phyloP scores from a whole-genome alignment of 768 basidiomycete species.

The Hypsizygus marmoreus region DNA sequence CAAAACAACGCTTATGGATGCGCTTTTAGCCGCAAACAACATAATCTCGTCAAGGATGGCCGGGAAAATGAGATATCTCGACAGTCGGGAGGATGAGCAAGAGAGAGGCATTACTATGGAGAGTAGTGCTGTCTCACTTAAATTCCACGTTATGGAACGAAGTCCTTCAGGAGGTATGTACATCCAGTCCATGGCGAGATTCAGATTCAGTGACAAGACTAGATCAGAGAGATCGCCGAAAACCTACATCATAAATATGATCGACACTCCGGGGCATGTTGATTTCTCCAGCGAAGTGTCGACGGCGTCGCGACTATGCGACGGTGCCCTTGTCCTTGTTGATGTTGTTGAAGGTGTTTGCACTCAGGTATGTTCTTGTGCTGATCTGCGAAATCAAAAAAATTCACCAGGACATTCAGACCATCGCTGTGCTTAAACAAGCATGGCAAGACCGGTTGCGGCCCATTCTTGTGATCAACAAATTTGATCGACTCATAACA shows the following conservation, averaged over 20 bases:
- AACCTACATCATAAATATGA: conserved; percentile 90
- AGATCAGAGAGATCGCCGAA: conserved; percentile 55
- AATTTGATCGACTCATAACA: conserved; percentile 90
- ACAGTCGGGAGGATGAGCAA: conserved; percentile 96
- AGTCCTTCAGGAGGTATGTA: conserved; percentile 57
- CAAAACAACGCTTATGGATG: conserved; percentile 95
- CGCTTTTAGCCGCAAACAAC: conserved; percentile 93
- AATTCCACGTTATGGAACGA: conserved; percentile 78
- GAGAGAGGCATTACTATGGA: conserved; percentile 99
- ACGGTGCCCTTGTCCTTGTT: conserved; percentile 93
- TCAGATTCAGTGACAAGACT: conserved; percentile 32
- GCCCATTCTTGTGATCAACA: conserved; percentile 96
- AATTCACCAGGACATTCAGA: conserved; percentile 47
- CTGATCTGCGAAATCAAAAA: not conserved
- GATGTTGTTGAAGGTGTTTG: conserved; percentile 98
- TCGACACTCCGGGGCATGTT: conserved; percentile 98
- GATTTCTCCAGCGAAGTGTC: conserved; percentile 98
- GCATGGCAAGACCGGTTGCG: conserved; percentile 88
- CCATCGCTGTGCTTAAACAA: conserved; percentile 92
- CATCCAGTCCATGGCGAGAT: conserved; percentile 3
- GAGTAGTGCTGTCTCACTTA: conserved; percentile 89
- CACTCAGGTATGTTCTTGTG: conserved; percentile 67
- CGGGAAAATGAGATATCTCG: conserved; percentile 94
- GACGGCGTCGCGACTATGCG: conserved; percentile 89
- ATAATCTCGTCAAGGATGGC: conserved; percentile 95